These are phyloP conservation scores for Citrus glauca DNA, from an alignment of 345 rosid species.

Conservation along the genomic window DNA sequence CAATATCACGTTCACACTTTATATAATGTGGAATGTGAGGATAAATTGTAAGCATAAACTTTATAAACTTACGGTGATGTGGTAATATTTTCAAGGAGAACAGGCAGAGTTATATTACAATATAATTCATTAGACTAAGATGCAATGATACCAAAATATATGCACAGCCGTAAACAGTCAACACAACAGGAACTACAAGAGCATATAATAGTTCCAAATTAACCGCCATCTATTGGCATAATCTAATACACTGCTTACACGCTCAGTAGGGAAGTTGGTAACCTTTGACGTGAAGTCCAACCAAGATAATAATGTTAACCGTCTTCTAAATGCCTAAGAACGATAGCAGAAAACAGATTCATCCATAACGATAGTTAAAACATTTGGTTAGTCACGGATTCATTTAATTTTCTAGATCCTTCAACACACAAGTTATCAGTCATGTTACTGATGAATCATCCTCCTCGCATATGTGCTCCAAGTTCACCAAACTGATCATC, in stretches of 20 bases:
- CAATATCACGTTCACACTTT: neutral
- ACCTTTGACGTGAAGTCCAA: neutral
- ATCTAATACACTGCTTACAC: neutral
- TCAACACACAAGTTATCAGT: neutral
- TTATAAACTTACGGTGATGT: neutral
- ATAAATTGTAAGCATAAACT: neutral
- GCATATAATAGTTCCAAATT: neutral
- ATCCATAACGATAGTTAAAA: neutral
- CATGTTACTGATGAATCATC: conserved; percentile 27
- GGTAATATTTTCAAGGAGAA: neutral
- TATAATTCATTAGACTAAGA: neutral
- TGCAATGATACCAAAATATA: neutral
- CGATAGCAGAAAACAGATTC: neutral
- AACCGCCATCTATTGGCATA: neutral
- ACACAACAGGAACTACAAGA: neutral
- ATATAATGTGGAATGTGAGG: neutral
- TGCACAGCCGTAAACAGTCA: neutral
- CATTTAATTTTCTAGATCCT: neutral
- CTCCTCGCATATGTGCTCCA: conserved; percentile 97
- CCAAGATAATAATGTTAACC: neutral
- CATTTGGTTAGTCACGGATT: neutral
- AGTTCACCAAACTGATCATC: conserved; percentile 99
- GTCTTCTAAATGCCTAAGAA: neutral
- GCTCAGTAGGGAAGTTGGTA: too few species aligned
- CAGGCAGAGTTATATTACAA: neutral